Evolutionary conservation across 139 green algal genomes (phyloP).

Genomic region (Chlamydomonas applanata): DNA sequence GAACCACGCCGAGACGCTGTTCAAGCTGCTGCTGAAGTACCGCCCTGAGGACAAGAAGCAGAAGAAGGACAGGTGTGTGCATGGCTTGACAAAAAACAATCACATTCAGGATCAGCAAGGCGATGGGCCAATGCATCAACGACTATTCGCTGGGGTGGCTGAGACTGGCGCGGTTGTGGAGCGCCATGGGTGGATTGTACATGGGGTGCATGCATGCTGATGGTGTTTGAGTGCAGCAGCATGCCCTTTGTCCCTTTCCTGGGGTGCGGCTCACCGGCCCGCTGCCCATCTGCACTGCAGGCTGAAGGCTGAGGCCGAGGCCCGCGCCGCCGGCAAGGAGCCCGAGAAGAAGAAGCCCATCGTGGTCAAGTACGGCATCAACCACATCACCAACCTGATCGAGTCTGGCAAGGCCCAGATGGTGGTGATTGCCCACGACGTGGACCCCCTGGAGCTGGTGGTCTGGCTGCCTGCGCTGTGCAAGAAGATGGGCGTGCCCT

Average conservation of each 20-base stretch:
- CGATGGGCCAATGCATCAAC: too few relatives aligned
- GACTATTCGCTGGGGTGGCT: too few relatives aligned
- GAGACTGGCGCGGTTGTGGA: background rate
- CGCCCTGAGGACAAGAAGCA: slow-evolving; percentile 94
- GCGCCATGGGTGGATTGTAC: background rate
- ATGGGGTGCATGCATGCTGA: too few relatives aligned
- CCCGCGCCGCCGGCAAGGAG: slow-evolving; percentile 63
- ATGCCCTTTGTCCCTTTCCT: too few relatives aligned
- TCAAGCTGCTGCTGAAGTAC: slow-evolving; percentile 99
- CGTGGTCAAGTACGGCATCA: slow-evolving; percentile 99
- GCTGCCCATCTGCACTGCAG: too few relatives aligned
- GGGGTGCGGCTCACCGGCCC: too few relatives aligned
- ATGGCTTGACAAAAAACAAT: too few relatives aligned
- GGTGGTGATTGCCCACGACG: slow-evolving; percentile 98
- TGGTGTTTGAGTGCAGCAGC: too few relatives aligned
- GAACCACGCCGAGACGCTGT: slow-evolving; percentile 89
- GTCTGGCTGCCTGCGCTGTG: slow-evolving; percentile 98
- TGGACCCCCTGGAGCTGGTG: slow-evolving; percentile 99
- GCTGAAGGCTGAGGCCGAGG: slow-evolving; percentile 80
- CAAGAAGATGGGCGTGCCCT: slow-evolving; percentile 98
- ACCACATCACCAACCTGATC: slow-evolving; percentile 97
- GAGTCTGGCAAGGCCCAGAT: slow-evolving; percentile 94
- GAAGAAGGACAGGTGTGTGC: slow-evolving; percentile 80
- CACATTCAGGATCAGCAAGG: too few relatives aligned
- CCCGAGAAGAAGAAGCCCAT: slow-evolving; percentile 97